Evolutionary conservation across 2,329 filamentous ascomycete genomes (phyloP), one percentile per base, ranked within the genome.

Genomic region (Neofusicoccum cordaticola): DNA sequence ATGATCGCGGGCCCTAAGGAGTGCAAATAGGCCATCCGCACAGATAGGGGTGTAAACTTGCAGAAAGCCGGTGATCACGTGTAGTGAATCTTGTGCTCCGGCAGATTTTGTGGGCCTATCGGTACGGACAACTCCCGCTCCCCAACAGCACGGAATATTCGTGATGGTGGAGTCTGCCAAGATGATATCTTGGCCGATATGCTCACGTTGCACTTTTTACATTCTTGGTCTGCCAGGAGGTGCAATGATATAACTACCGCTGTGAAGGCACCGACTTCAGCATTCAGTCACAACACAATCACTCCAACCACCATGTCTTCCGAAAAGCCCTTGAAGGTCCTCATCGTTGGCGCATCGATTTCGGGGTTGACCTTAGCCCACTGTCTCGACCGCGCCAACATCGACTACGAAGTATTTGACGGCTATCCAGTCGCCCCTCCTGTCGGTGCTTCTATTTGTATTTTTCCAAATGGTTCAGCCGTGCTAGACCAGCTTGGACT

Each of bases 361-460:
- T 62, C 57, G 13, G 57, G 57, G 6, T 22, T 62, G 12, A 62
- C 57, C 42, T 35, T 62, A 41, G 57, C 57, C 17, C 57, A 62
- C 31, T 47, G 34, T 13, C 57, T 62, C 17, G 57, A 62, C 27
- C 42, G 42, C 3, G 27, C 37, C 11, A 37, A 37, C 11, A 50
- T 62, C 11, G 57, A 48, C n/a, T 62, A 48, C 17, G 42, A 35
- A 22, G 13, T 48, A 6, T 37, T 62, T n/a, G 41, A 62, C 17
- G 34, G 57, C n/a, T 15, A 47, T 27, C 44, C 56, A 2, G 37
- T 35, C 6, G 57, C 45, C 11, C 42, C 57, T 1, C 45, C 35
- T 3, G 45, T 47, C 15, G 42, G 57, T n/a, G 57, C 41, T 17
- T 44, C 57, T 34, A 62, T 63, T 37, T 27, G 45, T 11, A 5